phyloP scores from a whole-genome alignment of 163 green algal species.

The Chlamydomonas reinhardtii region DNA sequence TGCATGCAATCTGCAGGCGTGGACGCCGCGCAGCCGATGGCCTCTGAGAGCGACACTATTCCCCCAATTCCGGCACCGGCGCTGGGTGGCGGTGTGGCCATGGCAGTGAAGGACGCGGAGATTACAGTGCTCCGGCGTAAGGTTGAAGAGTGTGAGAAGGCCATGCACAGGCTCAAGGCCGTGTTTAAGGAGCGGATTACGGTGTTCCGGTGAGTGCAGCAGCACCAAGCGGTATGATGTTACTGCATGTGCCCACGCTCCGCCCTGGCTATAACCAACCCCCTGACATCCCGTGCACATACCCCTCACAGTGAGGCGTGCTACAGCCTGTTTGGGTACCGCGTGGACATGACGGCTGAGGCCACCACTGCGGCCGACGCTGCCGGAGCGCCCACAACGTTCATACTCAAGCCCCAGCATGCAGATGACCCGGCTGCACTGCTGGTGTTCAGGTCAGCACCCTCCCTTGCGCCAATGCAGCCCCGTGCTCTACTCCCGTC shows the following conservation, averaged over 20 bases:
- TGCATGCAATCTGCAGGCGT: no score
- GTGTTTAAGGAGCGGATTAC: slow-evolving; percentile 81
- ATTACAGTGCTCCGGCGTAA: slow-evolving; percentile 50
- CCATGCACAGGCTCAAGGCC: slow-evolving; percentile 73
- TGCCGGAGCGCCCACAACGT: slow-evolving; percentile 55
- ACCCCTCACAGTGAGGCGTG: slow-evolving; percentile 38
- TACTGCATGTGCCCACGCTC: no score
- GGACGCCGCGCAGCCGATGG: no score
- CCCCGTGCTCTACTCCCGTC: no score
- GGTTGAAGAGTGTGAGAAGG: slow-evolving; percentile 59
- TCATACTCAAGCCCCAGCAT: slow-evolving; percentile 60
- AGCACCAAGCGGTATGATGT: no score
- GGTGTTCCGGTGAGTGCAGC: slow-evolving; percentile 64
- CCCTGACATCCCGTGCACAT: no score
- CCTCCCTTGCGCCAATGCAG: background rate
- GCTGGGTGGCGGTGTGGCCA: slow-evolving; percentile 39
- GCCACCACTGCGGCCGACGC: slow-evolving; percentile 52
- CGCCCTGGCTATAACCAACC: no score
- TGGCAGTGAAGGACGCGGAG: slow-evolving; percentile 66
- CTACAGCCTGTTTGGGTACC: slow-evolving; percentile 52
- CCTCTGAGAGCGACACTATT: no score
- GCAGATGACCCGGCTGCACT: slow-evolving; percentile 56
- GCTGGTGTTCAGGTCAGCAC: slow-evolving; percentile 73
- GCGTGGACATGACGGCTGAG: slow-evolving; percentile 81
- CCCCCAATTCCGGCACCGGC: background rate